Evolutionary conservation across 176 grass and related monocot genomes (phyloP), one percentile per base, ranked within the genome.

Genomic region (Cymbopogon citratus): DNA sequence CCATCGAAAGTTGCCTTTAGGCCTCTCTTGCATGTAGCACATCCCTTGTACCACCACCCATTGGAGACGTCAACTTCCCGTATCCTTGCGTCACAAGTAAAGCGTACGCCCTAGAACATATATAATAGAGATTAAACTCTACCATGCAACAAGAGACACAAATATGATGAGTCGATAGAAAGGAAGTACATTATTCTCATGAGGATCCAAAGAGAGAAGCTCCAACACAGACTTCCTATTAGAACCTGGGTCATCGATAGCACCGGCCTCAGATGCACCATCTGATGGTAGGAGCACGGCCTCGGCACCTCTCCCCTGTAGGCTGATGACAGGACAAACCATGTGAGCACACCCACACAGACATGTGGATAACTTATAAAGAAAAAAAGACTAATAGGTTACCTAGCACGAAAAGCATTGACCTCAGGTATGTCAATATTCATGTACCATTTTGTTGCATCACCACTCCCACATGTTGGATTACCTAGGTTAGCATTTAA

Each of bases 371-470:
- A 52, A 19, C 15, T 1, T 7, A 52, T 7, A 1, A 52, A 6
- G 16, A 19, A 19, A 19, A 3, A 18, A 0, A 5, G 1, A n/a
- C 4, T 40, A 28, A 27, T 0, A 33, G 13, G 29, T 11, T 73
- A 73, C 44, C 70, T 73, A 5, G 43, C 24, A 49, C 25, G 15
- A 9, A 73, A 73, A 5, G 70, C 70, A 51, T 73, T 73, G 29
- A 73, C 40, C 43, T 51, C 44, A 9, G 26, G 25, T 5, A 48
- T 73, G 29, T 73, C 70, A 49, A 73, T 73, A 14, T 49, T 73
- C 28, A 49, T 73, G 9, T 73, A 73, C 70, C 70, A 73, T 51
- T 73, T 73, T 73, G 70, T 73, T 46, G 12, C 26, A 73, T 21
- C 13, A 51, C 3, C 29, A 9, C 43, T 73, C 26, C 44, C 26